Percentiles rank a stretch among this genome's conserved stretches.
These are phyloP conservation scores for Hirsutella thompsonii DNA, from an alignment of 2,329 filamentous ascomycete genomes.

Conservation along the genomic window DNA sequence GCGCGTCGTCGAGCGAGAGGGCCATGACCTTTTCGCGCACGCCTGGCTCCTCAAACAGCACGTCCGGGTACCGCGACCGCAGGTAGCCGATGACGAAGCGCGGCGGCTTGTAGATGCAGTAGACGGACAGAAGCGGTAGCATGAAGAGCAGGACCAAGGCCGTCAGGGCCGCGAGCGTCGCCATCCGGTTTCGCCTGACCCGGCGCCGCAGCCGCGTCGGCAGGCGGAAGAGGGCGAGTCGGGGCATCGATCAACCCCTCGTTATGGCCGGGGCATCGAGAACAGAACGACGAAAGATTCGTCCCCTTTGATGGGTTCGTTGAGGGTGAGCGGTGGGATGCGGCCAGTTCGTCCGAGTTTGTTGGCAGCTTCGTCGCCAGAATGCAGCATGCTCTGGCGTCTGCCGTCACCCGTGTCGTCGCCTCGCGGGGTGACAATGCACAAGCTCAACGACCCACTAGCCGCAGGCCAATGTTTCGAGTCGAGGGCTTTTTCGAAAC, in stretches of 20 bases:
- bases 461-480: too few species aligned
- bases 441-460: too few species aligned
- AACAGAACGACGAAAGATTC: neutral
- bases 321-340: too few species aligned
- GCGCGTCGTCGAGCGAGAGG: slow-evolving; percentile 78
- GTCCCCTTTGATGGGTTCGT: too few species aligned
- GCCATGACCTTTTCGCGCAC: slow-evolving; percentile 52
- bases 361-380: too few species aligned
- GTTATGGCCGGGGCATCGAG: slow-evolving; percentile 1
- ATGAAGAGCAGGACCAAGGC: slow-evolving; percentile 21
- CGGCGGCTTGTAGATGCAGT: slow-evolving; percentile 73
- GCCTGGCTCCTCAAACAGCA: slow-evolving; percentile 58
- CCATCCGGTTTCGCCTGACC: slow-evolving; percentile 45
- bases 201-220: slow-evolving; percentile 44
- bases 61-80: slow-evolving; percentile 59
- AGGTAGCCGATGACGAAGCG: slow-evolving; percentile 57
- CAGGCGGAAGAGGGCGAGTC: slow-evolving; percentile 36
- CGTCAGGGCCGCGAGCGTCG: slow-evolving; percentile 32
- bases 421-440: too few species aligned
- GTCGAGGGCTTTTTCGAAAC: too few species aligned
- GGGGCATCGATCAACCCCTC: slow-evolving; percentile 17
- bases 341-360: too few species aligned
- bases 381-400: too few species aligned
- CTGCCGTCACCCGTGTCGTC: too few species aligned
- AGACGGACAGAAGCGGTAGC: slow-evolving; percentile 35